These are phyloP conservation scores for Rhizopogon sp. DNA, from an alignment of 768 basidiomycete genomes.

Conservation along the genomic window DNA sequence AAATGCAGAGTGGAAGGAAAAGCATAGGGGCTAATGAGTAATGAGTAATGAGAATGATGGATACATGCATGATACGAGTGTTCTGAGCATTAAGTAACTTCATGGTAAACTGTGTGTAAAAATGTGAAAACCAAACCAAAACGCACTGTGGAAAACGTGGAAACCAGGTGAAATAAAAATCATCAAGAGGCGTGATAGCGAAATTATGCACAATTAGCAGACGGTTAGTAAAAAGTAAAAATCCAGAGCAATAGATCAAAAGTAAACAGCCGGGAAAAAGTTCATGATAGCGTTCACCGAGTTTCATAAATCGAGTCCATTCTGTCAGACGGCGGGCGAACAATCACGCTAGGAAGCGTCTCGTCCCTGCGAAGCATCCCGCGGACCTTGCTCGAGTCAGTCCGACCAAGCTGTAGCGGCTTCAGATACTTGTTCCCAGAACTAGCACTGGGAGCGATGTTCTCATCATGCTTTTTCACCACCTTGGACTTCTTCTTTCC, in stretches of 20 bases:
- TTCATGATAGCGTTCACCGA: slow-evolving; percentile 19
- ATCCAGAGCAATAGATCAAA: neutral
- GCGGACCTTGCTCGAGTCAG: slow-evolving; percentile 60
- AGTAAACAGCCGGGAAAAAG: neutral
- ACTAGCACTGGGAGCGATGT: slow-evolving; percentile 26
- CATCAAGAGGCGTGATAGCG: neutral
- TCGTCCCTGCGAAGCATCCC: slow-evolving; percentile 51
- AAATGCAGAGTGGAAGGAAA: too few species aligned
- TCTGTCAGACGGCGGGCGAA: slow-evolving; percentile 57
- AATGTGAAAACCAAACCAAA: neutral
- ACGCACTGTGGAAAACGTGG: neutral
- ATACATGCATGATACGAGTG: too few species aligned
- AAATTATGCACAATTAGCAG: neutral
- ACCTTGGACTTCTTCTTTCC: slow-evolving; percentile 47
- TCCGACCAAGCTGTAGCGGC: slow-evolving; percentile 55
- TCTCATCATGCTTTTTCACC: slow-evolving; percentile 28
- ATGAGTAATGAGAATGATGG: too few species aligned
- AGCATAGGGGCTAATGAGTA: too few species aligned
- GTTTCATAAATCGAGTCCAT: slow-evolving; percentile 40
- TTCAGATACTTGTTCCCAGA: slow-evolving; percentile 46
- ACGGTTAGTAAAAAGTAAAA: neutral
- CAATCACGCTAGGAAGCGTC: slow-evolving; percentile 54
- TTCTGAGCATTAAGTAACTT: too few species aligned
- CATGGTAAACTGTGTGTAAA: neutral
- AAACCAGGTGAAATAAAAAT: neutral